Percentiles rank a stretch among this genome's conserved stretches.
Evolutionary conservation across 2,329 filamentous ascomycete species (phyloP).

Genomic region (Talaromyces sp.): DNA sequence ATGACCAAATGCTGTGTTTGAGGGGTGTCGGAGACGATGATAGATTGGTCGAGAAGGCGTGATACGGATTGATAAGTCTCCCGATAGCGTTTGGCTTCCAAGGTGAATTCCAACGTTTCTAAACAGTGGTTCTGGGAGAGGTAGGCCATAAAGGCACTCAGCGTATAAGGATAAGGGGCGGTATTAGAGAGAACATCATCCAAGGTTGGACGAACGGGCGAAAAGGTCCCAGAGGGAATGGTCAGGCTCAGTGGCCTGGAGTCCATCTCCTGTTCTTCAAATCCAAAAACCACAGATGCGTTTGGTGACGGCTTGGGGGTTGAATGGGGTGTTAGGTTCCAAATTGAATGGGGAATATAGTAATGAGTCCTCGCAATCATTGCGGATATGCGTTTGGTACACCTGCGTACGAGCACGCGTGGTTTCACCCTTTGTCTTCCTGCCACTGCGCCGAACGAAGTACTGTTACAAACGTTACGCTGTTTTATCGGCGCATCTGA

Average conservation of each 20-base stretch:
- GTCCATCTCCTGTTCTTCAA: conserved; percentile 36
- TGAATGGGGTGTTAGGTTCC: conserved; percentile 36
- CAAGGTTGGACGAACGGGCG: conserved; percentile 62
- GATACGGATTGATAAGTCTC: conserved; percentile 58
- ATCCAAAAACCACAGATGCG: conserved; percentile 38
- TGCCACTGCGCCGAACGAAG: not conserved
- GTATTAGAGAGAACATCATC: conserved; percentile 83
- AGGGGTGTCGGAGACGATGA: conserved; percentile 47
- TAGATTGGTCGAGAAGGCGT: conserved; percentile 43
- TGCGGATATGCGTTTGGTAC: conserved; percentile 24
- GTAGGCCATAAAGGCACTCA: conserved; percentile 92
- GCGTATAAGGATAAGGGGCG: conserved; percentile 81
- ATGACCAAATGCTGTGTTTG: conserved; percentile 66
- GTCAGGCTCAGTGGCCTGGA: conserved; percentile 41
- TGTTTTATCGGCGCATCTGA: conserved; percentile 6
- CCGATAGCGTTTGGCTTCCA: conserved; percentile 84
- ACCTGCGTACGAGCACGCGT: not conserved
- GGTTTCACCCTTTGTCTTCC: conserved; percentile 4
- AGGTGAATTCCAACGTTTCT: conserved; percentile 92
- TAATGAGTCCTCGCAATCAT: conserved; percentile 35
- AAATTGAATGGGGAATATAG: conserved; percentile 29
- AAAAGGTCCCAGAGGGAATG: conserved; percentile 32
- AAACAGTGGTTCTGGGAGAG: conserved; percentile 95
- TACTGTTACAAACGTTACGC: not conserved
- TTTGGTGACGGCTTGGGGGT: conserved; percentile 42